Percentiles rank a stretch among this genome's conserved stretches.
These are phyloP conservation scores for Firmiana major DNA, from an alignment of 345 rosid species.

Conservation along the genomic window DNA sequence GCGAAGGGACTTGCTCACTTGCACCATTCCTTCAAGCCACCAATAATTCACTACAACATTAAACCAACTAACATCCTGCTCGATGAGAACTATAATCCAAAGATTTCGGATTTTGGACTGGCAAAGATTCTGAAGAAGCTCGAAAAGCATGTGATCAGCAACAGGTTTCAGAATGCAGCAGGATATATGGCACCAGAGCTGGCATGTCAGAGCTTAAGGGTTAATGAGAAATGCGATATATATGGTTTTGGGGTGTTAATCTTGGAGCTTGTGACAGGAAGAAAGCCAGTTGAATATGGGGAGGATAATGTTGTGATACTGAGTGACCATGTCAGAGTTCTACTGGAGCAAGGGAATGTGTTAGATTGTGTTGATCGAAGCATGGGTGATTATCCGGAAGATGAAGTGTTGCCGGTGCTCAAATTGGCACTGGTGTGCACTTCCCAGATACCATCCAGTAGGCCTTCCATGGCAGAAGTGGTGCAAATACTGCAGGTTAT, in stretches of 20 bases:
- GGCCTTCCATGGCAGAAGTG: slow-evolving; percentile 95
- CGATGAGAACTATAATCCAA: slow-evolving; percentile 60
- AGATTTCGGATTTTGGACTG: slow-evolving; percentile 76
- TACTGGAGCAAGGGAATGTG: slow-evolving; percentile 72
- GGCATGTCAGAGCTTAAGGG: slow-evolving; percentile 84
- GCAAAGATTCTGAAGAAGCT: slow-evolving; percentile 65
- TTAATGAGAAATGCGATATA: slow-evolving; percentile 84
- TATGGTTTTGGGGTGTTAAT: slow-evolving; percentile 80
- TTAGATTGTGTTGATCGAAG: slow-evolving; percentile 66
- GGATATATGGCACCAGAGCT: slow-evolving; percentile 92
- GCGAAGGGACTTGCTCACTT: slow-evolving; percentile 82
- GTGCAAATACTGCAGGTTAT: slow-evolving; percentile 86
- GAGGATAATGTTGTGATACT: slow-evolving; percentile 80
- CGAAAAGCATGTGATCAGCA: slow-evolving; percentile 62
- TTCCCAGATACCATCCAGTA: slow-evolving; percentile 81
- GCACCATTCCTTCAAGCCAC: slow-evolving; percentile 74
- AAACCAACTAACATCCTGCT: slow-evolving; percentile 79
- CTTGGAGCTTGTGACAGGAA: slow-evolving; percentile 80
- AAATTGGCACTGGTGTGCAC: slow-evolving; percentile 89
- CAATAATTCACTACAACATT: slow-evolving; percentile 80
- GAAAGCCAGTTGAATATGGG: slow-evolving; percentile 79
- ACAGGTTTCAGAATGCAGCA: slow-evolving; percentile 72
- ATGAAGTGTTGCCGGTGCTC: slow-evolving; percentile 79
- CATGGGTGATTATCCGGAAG: slow-evolving; percentile 71
- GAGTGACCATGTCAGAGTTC: slow-evolving; percentile 67